Base-by-base conservation (phyloP, 495 filamentous ascomycete genomes). In the Hypoxylon subgilvum region DNA sequence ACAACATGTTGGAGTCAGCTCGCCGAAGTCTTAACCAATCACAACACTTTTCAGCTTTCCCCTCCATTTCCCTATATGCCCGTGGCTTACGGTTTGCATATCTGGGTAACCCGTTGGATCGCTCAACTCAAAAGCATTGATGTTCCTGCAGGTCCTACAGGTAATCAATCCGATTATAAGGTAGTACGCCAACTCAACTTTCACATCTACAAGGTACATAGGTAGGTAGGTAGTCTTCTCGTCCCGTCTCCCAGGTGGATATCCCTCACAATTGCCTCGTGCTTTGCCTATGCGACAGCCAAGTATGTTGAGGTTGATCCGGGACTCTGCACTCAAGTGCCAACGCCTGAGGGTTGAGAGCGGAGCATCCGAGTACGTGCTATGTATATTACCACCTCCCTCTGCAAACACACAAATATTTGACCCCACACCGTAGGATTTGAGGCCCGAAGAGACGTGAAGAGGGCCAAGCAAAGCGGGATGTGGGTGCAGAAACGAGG, bases 1-100 rank as follows among this genome's bases (percentile, higher is more conserved):
- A 6, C 2, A n/a, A 6, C 59, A 46, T 17, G 34, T 57, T 52
- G 10, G 40, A 42, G 35, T 45, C 32, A 22, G 42, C 40, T 46
- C 25, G 49, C 38, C 36, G 44, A 50, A 6, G 41, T 17, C 17
- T 34, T 34, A 40, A 41, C 58, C 58, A 62, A 62, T 62, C 28
- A 32, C 40, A 62, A 62, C 38, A 46, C 21, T 28, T n/a, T n/a
- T 50, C 18, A 28, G 40, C 25, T 25, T 27, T 32, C 31, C 42
- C 31, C 21, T 38, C 31, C 35, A 38, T 52, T 48, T 23, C 44
- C 42, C 36, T 58, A n/a, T n/a, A 17, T 38, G 13, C 14, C n/a
- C 49, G 43, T 58, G 49, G 53, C 49, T 58, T 49, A 58, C 49
- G 35, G 61, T 58, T 64, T 64, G 61, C n/a, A n/a, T n/a, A n/a